Base-by-base conservation (phyloP, 345 rosid species). In the Lepidium aucheri region DNA sequence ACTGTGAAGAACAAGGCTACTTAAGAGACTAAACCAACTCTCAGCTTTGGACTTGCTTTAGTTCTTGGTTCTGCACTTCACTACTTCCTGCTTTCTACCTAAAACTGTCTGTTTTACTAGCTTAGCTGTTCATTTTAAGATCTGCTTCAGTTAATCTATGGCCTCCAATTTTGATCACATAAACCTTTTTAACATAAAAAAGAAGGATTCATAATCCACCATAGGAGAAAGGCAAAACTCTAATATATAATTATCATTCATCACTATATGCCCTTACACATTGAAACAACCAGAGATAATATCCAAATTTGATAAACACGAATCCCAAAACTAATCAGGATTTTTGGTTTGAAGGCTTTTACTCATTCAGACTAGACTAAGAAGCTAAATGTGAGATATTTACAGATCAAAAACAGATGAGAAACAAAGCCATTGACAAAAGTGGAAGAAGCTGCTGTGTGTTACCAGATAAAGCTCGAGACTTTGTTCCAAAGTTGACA, bases 401-500 rank as follows among this genome's bases (percentile, higher is more conserved):
- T 20, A 42, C 64, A 57, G 0, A 57, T 15, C 16, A 59, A 44
- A 55, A 54, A 20, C 46, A 67, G 1, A 70, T 3, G 2, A 70
- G 49, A 70, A 53, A 53, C 68, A 70, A 36, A 53, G 12, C 44
- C 8, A 43, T 34, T 4, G 22, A 53, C 7, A 62, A 16, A 43
- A 34, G 9, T 12, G 20, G 63, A 28, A 46, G 5, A 36, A 63
- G 40, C 41, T 43, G 60, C 15, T 52, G 68, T 3, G 10, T 34
- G 9, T 52, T 34, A 43, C 74, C 62, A 61, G 39, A 43, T 33
- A 62, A 51, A 52, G 15, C 42, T 16, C 3, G 36, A 14, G 68
- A 61, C 35, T 70, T 70, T 11, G 49, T 62, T 61, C 68, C 74
- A 44, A 15, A 34, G 9, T 43, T 70, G 12, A 70, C 39, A 41